A percentile compares a stretch with the other conserved stretches of the same genome.
Evolutionary conservation across 2,329 filamentous ascomycete genomes (phyloP).

Genomic region (Graphiopsis chlorocephala): DNA sequence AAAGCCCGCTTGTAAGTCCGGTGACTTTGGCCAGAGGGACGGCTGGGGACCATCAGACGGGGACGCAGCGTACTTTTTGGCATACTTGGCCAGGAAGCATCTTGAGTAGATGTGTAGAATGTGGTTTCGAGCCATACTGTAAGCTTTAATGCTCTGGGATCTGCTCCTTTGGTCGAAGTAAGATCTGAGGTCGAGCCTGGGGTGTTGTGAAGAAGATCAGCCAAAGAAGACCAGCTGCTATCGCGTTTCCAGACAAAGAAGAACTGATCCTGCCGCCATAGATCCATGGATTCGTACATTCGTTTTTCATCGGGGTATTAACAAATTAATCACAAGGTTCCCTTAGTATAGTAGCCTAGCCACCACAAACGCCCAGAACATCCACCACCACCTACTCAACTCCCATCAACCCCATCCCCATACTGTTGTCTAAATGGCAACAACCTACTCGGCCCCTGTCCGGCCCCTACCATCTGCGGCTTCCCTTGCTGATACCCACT

Average conservation of each 20-base stretch:
- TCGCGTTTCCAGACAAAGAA: not conserved
- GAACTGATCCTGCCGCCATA: not conserved
- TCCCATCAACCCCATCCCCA: constrained; percentile 10
- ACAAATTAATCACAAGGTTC: not conserved
- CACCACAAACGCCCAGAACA: not conserved
- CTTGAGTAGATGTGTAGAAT: not conserved
- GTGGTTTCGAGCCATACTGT: not conserved
- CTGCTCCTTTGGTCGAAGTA: not conserved
- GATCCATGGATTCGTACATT: not conserved
- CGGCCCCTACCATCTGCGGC: not conserved
- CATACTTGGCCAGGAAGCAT: not conserved
- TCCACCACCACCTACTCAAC: not conserved
- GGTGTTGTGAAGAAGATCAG: not conserved
- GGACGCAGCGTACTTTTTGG: not conserved
- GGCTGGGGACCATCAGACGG: not conserved
- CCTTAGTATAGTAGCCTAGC: no score
- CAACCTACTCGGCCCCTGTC: constrained; percentile 12
- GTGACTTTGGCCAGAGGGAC: not conserved
- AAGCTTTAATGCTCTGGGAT: not conserved
- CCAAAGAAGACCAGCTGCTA: not conserved
- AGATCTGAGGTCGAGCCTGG: not conserved
- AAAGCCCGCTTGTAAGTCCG: not conserved
- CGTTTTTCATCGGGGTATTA: not conserved
- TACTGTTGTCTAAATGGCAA: constrained; percentile 15
- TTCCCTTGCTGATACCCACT: not conserved